Evolutionary conservation across 192 early-diverging fungal genomes (phyloP).

Genomic region (Rhizoclosmatium globosum): DNA sequence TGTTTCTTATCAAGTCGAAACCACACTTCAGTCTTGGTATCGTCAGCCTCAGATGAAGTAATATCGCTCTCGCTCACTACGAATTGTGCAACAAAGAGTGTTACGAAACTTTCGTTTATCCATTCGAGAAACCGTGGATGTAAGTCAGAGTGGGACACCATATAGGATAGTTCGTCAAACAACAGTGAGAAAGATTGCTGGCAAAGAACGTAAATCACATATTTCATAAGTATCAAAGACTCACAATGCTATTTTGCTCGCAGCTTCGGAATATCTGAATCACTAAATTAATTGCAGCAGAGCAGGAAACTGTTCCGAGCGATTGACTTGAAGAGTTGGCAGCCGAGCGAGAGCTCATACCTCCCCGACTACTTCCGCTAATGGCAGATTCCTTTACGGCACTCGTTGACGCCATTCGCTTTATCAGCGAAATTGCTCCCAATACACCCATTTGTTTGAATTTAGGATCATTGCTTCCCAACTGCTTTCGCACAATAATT

Average conservation of each 20-base stretch:
- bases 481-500: conserved; percentile 33
- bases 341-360: neutral
- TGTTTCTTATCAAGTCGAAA: neutral
- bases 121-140: conserved; percentile 19
- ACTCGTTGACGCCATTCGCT: conserved; percentile 4
- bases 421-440: conserved; percentile 30
- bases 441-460: conserved; percentile 41
- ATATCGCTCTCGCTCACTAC: neutral
- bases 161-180: conserved; percentile 31
- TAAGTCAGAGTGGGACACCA: conserved; percentile 18
- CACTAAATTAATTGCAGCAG: conserved; percentile 19
- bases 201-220: neutral
- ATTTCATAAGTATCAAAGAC: neutral
- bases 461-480: conserved; percentile 31
- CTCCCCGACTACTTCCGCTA: neutral
- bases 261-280: conserved; percentile 26
- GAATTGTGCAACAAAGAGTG: conserved; percentile 8
- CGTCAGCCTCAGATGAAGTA: neutral
- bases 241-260: conserved; percentile 22
- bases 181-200: conserved; percentile 33
- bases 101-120: conserved; percentile 24
- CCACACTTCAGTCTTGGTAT: conserved; percentile 16
- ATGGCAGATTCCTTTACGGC: neutral
- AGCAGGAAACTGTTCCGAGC: conserved; percentile 6
- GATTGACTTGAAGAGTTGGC: neutral